Evolutionary conservation across 352 stramenopile genomes (phyloP), one percentile per base, ranked within the genome.

Genomic region (Phytophthora citricola): DNA sequence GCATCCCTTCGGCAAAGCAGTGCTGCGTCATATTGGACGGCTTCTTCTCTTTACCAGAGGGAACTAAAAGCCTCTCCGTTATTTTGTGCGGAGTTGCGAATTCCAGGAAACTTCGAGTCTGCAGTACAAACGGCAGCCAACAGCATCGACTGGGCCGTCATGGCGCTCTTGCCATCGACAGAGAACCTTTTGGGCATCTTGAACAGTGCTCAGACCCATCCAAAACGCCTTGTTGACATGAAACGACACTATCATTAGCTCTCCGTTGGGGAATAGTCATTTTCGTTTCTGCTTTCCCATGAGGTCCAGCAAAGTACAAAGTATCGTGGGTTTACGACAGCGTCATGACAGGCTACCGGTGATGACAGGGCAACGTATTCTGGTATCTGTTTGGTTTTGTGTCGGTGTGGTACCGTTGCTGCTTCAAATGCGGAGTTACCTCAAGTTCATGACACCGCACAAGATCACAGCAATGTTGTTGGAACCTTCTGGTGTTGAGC

Each of bases 361-460:
- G 17, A 29, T 44, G 5, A 63, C 31, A 10, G 60, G 44, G 5
- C 51, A 31, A 1, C 58, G 26, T 4, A 71, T 50, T n/a, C 27
- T 69, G 1, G 8, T 73, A 26, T 3, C 62, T 8, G 39, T 49
- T 5, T 73, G 65, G 58, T 1, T 73, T 2, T 27, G 41, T 26
- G 53, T 54, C 3, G 58, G 54, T 20, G 44, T 72, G 11, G 20
- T 41, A 5, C 64, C 64, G 10, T 72, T 67, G 9, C 11, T 56
- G 14, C 44, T 72, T 5, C 65, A 73, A 26, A 17, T 52, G 22
- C 58, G 52, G 5, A 65, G 58, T 22, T 73, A 60, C 38, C 3
- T 57, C n/a, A 66, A 73, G 27, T 63, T 66, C n/a, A 48, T 44
- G 5, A 65, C 65, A 12, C 60, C 60, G 9, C 61, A 71, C 60